Evolutionary conservation across 805 yeast species (phyloP), one percentile per base, ranked within the genome.

Genomic region (Martiniozyma abietophila): DNA sequence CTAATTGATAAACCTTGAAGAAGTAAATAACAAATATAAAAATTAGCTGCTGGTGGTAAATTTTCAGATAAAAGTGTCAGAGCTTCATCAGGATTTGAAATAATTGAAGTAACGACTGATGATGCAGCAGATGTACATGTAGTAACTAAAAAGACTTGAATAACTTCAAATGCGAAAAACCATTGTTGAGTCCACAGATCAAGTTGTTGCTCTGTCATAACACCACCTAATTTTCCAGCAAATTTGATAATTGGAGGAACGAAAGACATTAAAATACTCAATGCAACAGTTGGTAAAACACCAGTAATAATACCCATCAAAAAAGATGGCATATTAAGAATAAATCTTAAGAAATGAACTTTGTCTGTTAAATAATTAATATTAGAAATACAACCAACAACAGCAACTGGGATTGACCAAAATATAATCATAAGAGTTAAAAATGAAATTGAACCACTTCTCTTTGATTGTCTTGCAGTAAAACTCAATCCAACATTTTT

Each of bases 351-450:
- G 65, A 83, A 92, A 7, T 65, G 84, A 20, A 89, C 71, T 43
- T 71, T 75, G 24, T 69, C 63, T 25, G 81, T 83, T 52, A 86
- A 65, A 50, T 69, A 78, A 44, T 79, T 75, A 46, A 89, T 71
- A 59, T 89, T 92, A 17, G 97, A 89, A 44, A 92, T 79, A 47
- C 76, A 71, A 72, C 97, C 97, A 33, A 89, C 95, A 49, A 85
- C 86, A n/a, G 96, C 95, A 25, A 89, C 96, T 8, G 98, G 98
- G 48, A 89, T 76, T 27, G 95, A 78, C 97, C 97, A 89, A 61
- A 86, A 85, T 31, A 89, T 72, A 41, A 89, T 75, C 58, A 79
- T 62, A 39, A 73, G 49, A 18, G 81, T 74, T 49, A 81, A 65
- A 32, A 85, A 61, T 11, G 82, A 64, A 36, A 64, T 66, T 2